Conservation (phyloP, 345 rosid species). For the Combretum micranthum region DNA sequence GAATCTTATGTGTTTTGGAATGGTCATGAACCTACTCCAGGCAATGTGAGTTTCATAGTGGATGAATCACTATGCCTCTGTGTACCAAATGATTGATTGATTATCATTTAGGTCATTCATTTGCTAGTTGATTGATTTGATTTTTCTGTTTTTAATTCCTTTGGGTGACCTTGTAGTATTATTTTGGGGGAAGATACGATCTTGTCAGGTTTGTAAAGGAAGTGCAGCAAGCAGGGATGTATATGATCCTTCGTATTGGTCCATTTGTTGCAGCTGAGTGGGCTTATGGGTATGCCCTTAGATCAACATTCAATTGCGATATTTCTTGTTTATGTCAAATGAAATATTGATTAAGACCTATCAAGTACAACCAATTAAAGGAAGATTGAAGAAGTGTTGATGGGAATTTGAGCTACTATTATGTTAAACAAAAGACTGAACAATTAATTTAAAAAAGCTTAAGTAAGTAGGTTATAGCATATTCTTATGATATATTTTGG, state of each 20-base stretch:
- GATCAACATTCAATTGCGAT: too few relatives aligned
- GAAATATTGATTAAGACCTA: too few relatives aligned
- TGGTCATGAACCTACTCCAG: conserved; percentile 77
- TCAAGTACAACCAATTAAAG: too few relatives aligned
- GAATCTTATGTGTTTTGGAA: conserved; percentile 97
- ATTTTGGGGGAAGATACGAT: conserved; percentile 74
- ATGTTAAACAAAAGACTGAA: too few relatives aligned
- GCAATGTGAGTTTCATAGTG: conserved; percentile 37
- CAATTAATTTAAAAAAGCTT: too few relatives aligned
- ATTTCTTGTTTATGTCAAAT: too few relatives aligned
- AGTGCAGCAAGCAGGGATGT: conserved; percentile 85
- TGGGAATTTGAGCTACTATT: too few relatives aligned
- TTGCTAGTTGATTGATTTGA: background rate
- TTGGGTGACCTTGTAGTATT: conserved; percentile 39
- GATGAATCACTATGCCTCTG: background rate
- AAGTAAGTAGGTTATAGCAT: too few relatives aligned
- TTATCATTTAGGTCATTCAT: background rate
- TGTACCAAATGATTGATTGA: background rate
- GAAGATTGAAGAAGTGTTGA: too few relatives aligned
- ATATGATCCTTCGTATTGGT: conserved; percentile 89
- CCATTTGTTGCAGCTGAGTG: conserved; percentile 95
- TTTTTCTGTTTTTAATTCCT: background rate
- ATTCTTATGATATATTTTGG: too few relatives aligned
- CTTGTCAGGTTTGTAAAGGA: conserved; percentile 83
- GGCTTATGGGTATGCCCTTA: conserved; percentile 62